Evolutionary conservation across 176 grass and related monocot genomes (phyloP), one percentile per base, ranked within the genome.

Genomic region (Musa beccarii): DNA sequence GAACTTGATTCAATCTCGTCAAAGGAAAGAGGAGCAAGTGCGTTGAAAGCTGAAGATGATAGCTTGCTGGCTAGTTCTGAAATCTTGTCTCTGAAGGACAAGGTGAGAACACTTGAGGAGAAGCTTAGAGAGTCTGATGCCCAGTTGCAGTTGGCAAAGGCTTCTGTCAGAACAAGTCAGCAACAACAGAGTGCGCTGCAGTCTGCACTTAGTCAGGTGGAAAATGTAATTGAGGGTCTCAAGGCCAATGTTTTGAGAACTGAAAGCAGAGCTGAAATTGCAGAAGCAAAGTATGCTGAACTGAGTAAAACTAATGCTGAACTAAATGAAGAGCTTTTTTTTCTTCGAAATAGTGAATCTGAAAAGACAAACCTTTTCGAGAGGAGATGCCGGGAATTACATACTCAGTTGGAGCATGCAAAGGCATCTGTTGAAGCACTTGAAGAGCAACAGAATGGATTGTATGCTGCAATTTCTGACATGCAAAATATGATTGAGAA

Each of bases 401-500:
- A 91, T 72, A 85, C 77, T 53, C 86, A 91, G 52, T 83, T 93
- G 74, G 94, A 98, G 80, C 88, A 91, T 85, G 90, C 90, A 59
- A 93, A 83, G 76, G 90, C 94, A 66, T 84, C 94, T 63, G 67
- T 91, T 84, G 90, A 93, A 22, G 95, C 95, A 68, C 79, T 87
- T 71, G 72, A 71, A 80, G 95, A 98, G 84, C 84, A 98, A 66
- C 84, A 93, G 68, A 87, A 19, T 78, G 87, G 91, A 82, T 68
- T 93, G 65, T 85, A 82, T 69, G 86, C 80, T 66, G 89, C 88
- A 11, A 81, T 93, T 71, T 76, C 77, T 29, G 94, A 98, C 66
- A 98, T 98, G 90, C 88, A 93, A 81, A 62, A 81, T 82, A 81
- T 93, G 80, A 98, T 98, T 69, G 83, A 85, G 54, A 81, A 93